Evolutionary conservation across 495 filamentous ascomycete genomes (phyloP).

Genomic region (Aspergillus hancockii): DNA sequence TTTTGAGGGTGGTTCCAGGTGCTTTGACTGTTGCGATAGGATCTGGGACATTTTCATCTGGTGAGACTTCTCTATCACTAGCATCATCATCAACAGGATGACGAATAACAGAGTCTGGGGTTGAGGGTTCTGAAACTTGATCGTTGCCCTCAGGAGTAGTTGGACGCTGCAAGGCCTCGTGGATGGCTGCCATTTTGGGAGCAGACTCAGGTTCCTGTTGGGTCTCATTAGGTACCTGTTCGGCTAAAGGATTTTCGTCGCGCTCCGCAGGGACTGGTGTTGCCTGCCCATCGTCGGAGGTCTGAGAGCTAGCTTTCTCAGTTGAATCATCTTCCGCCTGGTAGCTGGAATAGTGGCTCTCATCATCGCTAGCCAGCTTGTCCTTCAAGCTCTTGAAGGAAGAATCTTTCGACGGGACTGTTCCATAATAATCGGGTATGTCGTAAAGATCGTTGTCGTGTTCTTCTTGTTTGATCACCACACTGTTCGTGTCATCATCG

Average conservation of each 20-base stretch:
- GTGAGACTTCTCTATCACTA: constrained; percentile 29
- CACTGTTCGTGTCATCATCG: constrained; percentile 59
- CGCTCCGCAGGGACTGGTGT: constrained; percentile 18
- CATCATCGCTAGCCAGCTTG: constrained; percentile 40
- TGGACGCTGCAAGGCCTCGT: constrained; percentile 57
- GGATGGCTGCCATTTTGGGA: constrained; percentile 51
- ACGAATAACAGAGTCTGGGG: constrained; percentile 92
- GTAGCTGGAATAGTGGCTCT: constrained; percentile 53
- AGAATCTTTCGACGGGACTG: constrained; percentile 49
- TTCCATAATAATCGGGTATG: constrained; percentile 59
- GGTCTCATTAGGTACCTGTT: background rate
- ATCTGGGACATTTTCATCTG: constrained; percentile 67
- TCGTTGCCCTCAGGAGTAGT: constrained; percentile 62
- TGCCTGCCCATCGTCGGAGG: constrained; percentile 10
- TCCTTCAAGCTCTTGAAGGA: constrained; percentile 45
- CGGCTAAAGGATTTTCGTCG: background rate
- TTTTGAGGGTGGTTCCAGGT: constrained; percentile 84
- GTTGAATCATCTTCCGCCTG: constrained; percentile 30
- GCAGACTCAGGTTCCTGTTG: constrained; percentile 19
- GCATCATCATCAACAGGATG: constrained; percentile 56
- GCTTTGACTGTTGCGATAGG: constrained; percentile 87
- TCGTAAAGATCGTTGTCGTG: constrained; percentile 67
- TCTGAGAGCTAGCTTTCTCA: constrained; percentile 7
- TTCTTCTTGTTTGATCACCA: constrained; percentile 68
- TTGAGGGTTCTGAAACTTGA: constrained; percentile 64